phyloP scores from a whole-genome alignment of 768 basidiomycete genomes.

The Antrodiella citrinella region DNA sequence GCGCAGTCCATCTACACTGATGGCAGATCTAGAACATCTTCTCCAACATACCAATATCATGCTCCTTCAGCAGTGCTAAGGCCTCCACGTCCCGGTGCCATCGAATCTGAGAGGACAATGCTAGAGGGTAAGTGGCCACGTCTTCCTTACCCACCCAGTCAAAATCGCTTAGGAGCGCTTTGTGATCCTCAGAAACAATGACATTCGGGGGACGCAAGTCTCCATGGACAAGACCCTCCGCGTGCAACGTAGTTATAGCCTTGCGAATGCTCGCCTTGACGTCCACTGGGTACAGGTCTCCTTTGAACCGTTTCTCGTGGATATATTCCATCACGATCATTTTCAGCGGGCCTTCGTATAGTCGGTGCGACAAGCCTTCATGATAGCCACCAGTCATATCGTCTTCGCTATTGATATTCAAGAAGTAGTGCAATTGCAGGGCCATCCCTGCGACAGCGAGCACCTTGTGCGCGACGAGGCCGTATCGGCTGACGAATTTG shows the following conservation, averaged over 20 bases:
- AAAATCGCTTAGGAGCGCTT: slow-evolving; percentile 24
- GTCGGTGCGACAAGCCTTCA: background rate
- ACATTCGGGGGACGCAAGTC: background rate
- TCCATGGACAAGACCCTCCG: background rate
- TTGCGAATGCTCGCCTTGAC: background rate
- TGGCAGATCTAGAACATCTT: too few species aligned
- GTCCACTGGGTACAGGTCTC: background rate
- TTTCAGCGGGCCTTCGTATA: background rate
- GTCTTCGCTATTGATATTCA: background rate
- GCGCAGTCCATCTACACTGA: too few species aligned
- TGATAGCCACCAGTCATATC: background rate
- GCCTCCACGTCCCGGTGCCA: background rate
- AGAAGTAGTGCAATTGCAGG: slow-evolving; percentile 24
- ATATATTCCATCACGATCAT: slow-evolving; percentile 8
- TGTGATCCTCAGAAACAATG: background rate
- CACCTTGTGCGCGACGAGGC: slow-evolving; percentile 22
- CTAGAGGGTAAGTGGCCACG: slow-evolving; percentile 12
- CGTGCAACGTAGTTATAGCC: background rate
- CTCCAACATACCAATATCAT: background rate
- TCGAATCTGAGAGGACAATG: slow-evolving; percentile 1
- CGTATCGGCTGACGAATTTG: slow-evolving; percentile 31
- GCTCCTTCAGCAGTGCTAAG: background rate
- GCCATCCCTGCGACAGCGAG: slow-evolving; percentile 21
- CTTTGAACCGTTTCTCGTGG: background rate
- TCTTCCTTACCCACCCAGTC: slow-evolving; percentile 27